phyloP scores from a whole-genome alignment of 1,284 basidiomycete genomes.

The Ceratobasidium sp. region DNA sequence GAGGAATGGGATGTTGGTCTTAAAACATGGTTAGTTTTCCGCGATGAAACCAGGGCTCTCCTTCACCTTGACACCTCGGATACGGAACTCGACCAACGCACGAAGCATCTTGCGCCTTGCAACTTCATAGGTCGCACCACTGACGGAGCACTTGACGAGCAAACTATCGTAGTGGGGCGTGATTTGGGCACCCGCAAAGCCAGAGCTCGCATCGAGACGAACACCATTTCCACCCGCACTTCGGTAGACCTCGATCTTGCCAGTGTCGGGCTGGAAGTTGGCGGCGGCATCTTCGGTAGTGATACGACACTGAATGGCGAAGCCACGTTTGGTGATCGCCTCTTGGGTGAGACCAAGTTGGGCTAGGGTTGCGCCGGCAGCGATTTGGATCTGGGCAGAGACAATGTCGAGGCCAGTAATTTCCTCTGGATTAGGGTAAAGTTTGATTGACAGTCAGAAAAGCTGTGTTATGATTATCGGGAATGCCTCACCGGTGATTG shows the following conservation, averaged over 20 bases:
- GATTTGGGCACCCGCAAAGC: conserved; percentile 99
- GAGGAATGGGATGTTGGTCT: conserved; percentile 99
- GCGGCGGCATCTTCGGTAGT: conserved; percentile 97
- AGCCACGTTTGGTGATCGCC: conserved; percentile 95
- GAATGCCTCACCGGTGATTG: conserved; percentile 82
- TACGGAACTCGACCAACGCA: conserved; percentile 98
- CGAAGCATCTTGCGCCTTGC: conserved; percentile 99
- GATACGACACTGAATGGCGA: conserved; percentile 98
- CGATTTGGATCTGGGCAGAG: conserved; percentile 98
- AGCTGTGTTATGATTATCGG: conserved; percentile 23
- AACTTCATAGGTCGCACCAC: conserved; percentile 98
- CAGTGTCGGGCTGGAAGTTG: conserved; percentile 98
- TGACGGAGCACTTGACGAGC: conserved; percentile 96
- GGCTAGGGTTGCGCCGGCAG: conserved; percentile 93
- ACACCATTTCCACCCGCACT: conserved; percentile 99
- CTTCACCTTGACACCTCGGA: conserved; percentile 93
- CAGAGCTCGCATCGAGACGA: conserved; percentile 95
- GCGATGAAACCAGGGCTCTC: conserved; percentile 13
- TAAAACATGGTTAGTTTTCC: conserved; percentile 36
- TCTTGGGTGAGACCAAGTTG: conserved; percentile 98
- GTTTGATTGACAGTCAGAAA: conserved; percentile 29
- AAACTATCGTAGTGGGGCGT: conserved; percentile 99
- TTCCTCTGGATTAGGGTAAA: conserved; percentile 74
- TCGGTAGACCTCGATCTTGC: conserved; percentile 99
- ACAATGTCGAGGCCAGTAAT: conserved; percentile 99